phyloP scores from a whole-genome alignment of 179 eudicot species.

The Beta corolliflora region DNA sequence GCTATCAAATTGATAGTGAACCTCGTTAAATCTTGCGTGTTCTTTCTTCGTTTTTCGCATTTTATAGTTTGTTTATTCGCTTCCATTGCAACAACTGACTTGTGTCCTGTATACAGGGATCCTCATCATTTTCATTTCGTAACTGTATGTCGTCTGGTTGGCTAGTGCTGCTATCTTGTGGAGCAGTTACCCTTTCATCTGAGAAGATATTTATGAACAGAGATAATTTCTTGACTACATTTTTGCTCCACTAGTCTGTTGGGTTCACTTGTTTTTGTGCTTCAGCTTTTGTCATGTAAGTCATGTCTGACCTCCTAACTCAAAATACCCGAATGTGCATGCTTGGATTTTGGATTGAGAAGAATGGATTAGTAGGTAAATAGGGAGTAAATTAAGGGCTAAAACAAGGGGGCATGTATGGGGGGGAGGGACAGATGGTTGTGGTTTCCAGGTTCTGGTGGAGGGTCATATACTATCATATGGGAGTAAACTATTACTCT shows the following conservation, averaged over 20 bases:
- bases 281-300: constrained; percentile 79
- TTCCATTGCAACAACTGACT: neutral
- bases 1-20: too few relatives aligned
- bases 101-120: constrained; percentile 39
- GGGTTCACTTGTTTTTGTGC: constrained; percentile 72
- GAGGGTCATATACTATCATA: too few relatives aligned
- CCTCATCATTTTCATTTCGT: constrained; percentile 67
- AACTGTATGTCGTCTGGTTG: constrained; percentile 92
- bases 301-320: neutral
- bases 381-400: too few relatives aligned
- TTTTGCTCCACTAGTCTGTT: constrained; percentile 65
- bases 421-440: too few relatives aligned
- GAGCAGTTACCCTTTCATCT: constrained; percentile 59
- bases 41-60: too few relatives aligned
- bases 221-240: constrained; percentile 67
- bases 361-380: too few relatives aligned
- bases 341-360: neutral
- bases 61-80: too few relatives aligned
- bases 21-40: too few relatives aligned
- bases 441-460: too few relatives aligned
- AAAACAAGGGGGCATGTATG: too few relatives aligned
- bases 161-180: constrained; percentile 57
- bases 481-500: too few relatives aligned
- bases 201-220: constrained; percentile 73
- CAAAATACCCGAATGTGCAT: neutral